Percentiles rank a stretch among this genome's conserved stretches.
Evolutionary conservation across 106 monocot species (phyloP).

Genomic region (Cymbidium sinense): DNA sequence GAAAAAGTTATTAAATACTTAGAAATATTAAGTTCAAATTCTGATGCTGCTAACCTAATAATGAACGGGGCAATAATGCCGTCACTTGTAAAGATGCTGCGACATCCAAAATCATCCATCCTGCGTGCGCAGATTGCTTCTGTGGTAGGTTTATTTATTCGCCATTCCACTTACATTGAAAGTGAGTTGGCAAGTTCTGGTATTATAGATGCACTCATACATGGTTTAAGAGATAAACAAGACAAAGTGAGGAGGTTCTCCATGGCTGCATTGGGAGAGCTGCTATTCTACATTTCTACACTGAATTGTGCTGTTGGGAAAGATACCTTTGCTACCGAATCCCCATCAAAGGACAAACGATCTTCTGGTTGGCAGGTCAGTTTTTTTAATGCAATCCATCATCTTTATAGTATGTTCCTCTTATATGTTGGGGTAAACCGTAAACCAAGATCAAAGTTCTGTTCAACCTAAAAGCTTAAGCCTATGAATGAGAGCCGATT

Average conservation of each 20-base stretch:
- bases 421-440: neutral
- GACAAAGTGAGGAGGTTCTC: slow-evolving; percentile 86
- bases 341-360: slow-evolving; percentile 72
- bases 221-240: slow-evolving; percentile 91
- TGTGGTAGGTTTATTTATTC: slow-evolving; percentile 67
- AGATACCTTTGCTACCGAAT: slow-evolving; percentile 41
- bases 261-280: slow-evolving; percentile 94
- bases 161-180: slow-evolving; percentile 84
- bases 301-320: slow-evolving; percentile 40
- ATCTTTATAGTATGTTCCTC: slow-evolving; percentile 4
- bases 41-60: slow-evolving; percentile 82
- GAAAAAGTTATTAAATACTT: slow-evolving; percentile 77
- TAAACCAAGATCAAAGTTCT: neutral
- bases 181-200: slow-evolving; percentile 71
- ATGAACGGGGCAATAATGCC: slow-evolving; percentile 87
- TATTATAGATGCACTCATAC: slow-evolving; percentile 58
- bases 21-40: slow-evolving; percentile 73
- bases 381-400: slow-evolving; percentile 5
- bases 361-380: slow-evolving; percentile 79
- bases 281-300: slow-evolving; percentile 94
- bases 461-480: neutral
- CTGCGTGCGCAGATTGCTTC: slow-evolving; percentile 72
- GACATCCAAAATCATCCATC: slow-evolving; percentile 55
- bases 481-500: neutral
- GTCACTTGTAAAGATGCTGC: slow-evolving; percentile 80